Conservation (phyloP, 148 eudicot genomes). For the Camellia granthamiana region DNA sequence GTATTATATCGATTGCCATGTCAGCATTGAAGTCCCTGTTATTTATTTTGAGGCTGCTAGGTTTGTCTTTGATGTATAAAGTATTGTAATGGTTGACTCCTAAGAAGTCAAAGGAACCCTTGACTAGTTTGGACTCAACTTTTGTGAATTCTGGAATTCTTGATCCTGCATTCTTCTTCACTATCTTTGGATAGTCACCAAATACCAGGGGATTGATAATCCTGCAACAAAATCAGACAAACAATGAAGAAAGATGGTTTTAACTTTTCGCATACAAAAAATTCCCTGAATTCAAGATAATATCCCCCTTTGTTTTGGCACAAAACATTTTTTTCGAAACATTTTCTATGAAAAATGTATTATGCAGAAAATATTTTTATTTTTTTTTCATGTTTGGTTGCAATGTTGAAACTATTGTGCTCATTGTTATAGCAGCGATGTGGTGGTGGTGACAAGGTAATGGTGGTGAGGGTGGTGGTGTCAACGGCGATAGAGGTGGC, state of each 20-base stretch:
- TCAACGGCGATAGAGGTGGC: no score
- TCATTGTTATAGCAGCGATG: no score
- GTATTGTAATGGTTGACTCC: constrained; percentile 54
- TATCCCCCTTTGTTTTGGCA: background rate
- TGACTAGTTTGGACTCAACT: constrained; percentile 40
- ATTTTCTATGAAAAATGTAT: background rate
- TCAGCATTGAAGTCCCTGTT: constrained; percentile 45
- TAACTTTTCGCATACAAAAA: background rate
- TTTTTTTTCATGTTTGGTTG: no score
- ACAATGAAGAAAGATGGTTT: background rate
- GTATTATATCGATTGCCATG: constrained; percentile 24
- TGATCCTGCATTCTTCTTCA: constrained; percentile 42
- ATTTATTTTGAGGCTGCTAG: constrained; percentile 24
- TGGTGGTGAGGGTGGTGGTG: no score
- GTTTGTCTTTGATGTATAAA: constrained; percentile 32
- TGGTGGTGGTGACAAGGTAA: no score
- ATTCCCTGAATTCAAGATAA: background rate
- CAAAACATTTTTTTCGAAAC: background rate
- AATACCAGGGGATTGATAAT: constrained; percentile 47
- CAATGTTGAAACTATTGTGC: no score
- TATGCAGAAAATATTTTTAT: no score
- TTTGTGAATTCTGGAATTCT: constrained; percentile 47
- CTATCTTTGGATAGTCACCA: constrained; percentile 58
- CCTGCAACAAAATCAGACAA: constrained; percentile 29
- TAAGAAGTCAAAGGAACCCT: constrained; percentile 61